A percentile compares a stretch with the other conserved stretches of the same genome.
Conservation (phyloP, 1,139 yeast genomes). For the Diutina neorugosa region DNA sequence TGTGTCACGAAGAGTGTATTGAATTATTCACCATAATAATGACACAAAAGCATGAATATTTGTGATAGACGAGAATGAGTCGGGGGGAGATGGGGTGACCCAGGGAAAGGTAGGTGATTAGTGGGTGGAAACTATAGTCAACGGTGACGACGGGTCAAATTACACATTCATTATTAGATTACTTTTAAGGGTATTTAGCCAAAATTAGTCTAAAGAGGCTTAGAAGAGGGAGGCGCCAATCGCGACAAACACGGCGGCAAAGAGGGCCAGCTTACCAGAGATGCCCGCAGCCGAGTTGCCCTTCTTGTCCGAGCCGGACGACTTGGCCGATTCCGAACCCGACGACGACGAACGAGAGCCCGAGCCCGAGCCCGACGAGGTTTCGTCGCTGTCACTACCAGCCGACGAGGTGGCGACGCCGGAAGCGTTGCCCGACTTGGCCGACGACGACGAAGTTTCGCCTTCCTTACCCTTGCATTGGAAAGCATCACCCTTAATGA, state of each 20-base stretch:
- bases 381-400: slow-evolving; percentile 16
- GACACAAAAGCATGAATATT: not conserved
- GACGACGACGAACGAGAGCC: slow-evolving; percentile 13
- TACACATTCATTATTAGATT: not conserved
- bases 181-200: not conserved
- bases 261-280: slow-evolving; percentile 33
- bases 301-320: slow-evolving; percentile 14
- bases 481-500: slow-evolving; percentile 81
- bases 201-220: not conserved
- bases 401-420: slow-evolving; percentile 8
- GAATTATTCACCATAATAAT: not conserved
- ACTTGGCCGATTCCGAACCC: slow-evolving; percentile 14
- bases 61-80: not conserved
- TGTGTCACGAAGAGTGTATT: not conserved
- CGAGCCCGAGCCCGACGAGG: slow-evolving; percentile 13
- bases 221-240: slow-evolving; percentile 42
- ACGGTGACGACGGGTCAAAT: not conserved
- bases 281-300: slow-evolving; percentile 12
- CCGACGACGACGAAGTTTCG: slow-evolving; percentile 40
- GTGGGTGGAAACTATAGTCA: not conserved
- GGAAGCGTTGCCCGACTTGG: slow-evolving; percentile 19
- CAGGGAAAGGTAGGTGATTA: too few species aligned
- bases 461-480: slow-evolving; percentile 65
- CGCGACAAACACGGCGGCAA: slow-evolving; percentile 52
- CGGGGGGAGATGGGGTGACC: too few species aligned